Evolutionary conservation across 1,284 basidiomycete genomes (phyloP), one percentile per base, ranked within the genome.

Genomic region (Amylostereum areolatum): DNA sequence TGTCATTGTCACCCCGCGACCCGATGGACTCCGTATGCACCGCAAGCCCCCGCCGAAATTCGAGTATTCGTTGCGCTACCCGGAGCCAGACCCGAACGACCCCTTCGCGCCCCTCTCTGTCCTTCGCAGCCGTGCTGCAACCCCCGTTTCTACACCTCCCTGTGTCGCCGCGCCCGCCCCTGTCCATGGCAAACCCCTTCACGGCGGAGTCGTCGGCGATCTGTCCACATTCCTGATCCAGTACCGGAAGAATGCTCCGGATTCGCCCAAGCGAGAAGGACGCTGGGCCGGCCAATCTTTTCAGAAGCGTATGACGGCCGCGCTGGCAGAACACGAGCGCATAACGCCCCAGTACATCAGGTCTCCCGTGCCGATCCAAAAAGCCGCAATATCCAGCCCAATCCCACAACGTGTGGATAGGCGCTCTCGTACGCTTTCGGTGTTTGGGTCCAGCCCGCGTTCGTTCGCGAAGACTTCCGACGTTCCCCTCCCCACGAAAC

Each of bases 31-130:
- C 34, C 52, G 52, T 35, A 62, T 78, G 57, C 75, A 64, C 58
- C 74, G 77, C 41, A 79, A 78, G 56, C 75, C 74, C 1, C 62
- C 74, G 1, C 77, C 77, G 2, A 49, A 61, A 24, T 66, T 75
- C 53, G 69, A 71, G 41, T 59, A 66, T 52, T 65, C 68, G 3
- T 59, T 68, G 43, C 67, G 71, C 45, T 81, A 80, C 58, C 78
- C 79, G 8, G 58, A 63, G 3, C 77, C 77, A 28, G 78, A 81
- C 60, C 77, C 77, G 18, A 55, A 52, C 24, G 77, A 81, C 58
- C 78, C 78, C 1, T 80, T 80, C 57, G 77, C 73, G 1, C 72
- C 78, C 4, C 68, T 81, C 32, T 74, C 71, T 60, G 71, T 72
- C 8, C 63, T 81, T 12, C 71, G 78, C 39, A 58, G 62, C 43